Evolutionary conservation across 2,329 filamentous ascomycete genomes (phyloP).

Genomic region (Fusarium redolens): DNA sequence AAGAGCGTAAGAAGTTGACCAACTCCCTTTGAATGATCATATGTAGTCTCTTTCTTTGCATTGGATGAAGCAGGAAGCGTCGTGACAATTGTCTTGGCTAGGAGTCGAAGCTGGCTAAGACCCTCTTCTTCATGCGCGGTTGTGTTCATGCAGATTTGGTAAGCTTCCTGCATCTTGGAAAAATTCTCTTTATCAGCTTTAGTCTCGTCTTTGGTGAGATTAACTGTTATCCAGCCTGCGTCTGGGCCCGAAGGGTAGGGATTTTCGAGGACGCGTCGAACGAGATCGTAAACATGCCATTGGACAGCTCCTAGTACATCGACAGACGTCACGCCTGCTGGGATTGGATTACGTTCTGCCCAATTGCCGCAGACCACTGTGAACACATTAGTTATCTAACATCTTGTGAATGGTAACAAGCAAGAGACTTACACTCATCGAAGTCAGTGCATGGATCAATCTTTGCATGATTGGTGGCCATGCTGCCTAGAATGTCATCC

Average conservation of each 20-base stretch:
- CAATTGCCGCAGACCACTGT: background rate
- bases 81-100: constrained; percentile 55
- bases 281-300: background rate
- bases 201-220: constrained; percentile 49
- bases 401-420: rapidly evolving
- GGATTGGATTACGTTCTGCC: background rate
- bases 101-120: constrained; percentile 63
- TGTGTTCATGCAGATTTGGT: constrained; percentile 74
- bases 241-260: constrained; percentile 68
- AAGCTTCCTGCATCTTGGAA: constrained; percentile 71
- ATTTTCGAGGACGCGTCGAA: constrained; percentile 44
- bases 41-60: background rate
- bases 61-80: background rate
- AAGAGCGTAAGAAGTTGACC: constrained; percentile 4
- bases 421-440: background rate
- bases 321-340: background rate
- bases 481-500: background rate
- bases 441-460: constrained; percentile 4
- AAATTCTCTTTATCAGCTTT: constrained; percentile 70
- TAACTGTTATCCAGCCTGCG: constrained; percentile 26
- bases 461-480: background rate
- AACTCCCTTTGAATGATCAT: constrained; percentile 2
- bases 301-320: background rate
- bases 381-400: rapidly evolving
- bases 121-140: constrained; percentile 66